Percentiles rank a stretch among this genome's conserved stretches.
Evolutionary conservation across 2,329 filamentous ascomycete genomes (phyloP).

Genomic region (Claviceps cyperi): DNA sequence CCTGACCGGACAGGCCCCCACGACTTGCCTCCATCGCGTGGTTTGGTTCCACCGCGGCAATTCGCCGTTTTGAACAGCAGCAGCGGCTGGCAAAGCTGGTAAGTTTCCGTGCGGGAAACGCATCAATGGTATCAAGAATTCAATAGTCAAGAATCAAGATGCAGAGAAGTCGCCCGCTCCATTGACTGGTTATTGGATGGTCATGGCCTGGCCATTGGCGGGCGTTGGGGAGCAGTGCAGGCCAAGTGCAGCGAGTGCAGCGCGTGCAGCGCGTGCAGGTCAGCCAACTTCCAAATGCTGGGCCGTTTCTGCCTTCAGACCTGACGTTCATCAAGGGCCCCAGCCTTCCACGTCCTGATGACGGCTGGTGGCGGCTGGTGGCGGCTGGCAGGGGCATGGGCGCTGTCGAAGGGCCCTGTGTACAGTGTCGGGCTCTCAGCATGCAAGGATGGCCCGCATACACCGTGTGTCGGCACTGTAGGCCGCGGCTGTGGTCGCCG

Average conservation of each 20-base stretch:
- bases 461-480: slow-evolving; percentile 8
- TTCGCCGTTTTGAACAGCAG: background rate
- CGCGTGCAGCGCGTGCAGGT: background rate
- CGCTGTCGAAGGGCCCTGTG: slow-evolving; percentile 1
- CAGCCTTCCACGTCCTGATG: background rate
- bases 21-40: background rate
- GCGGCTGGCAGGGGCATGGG: slow-evolving; percentile 1
- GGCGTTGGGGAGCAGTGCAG: background rate
- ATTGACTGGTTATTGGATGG: background rate
- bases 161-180: background rate
- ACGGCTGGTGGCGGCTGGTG: background rate
- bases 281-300: background rate
- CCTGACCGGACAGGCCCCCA: too few species aligned
- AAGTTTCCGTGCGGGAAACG: background rate
- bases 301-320: background rate
- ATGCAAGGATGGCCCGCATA: background rate
- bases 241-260: background rate
- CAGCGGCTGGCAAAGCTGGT: background rate
- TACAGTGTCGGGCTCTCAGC: slow-evolving; percentile 4
- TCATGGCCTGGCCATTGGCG: background rate
- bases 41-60: background rate
- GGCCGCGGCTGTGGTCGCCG: background rate
- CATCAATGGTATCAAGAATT: background rate
- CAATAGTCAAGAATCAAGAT: background rate
- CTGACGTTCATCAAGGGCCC: background rate